Base-by-base conservation (phyloP, 2,329 filamentous ascomycete species). In the Aureobasidium sp. region DNA sequence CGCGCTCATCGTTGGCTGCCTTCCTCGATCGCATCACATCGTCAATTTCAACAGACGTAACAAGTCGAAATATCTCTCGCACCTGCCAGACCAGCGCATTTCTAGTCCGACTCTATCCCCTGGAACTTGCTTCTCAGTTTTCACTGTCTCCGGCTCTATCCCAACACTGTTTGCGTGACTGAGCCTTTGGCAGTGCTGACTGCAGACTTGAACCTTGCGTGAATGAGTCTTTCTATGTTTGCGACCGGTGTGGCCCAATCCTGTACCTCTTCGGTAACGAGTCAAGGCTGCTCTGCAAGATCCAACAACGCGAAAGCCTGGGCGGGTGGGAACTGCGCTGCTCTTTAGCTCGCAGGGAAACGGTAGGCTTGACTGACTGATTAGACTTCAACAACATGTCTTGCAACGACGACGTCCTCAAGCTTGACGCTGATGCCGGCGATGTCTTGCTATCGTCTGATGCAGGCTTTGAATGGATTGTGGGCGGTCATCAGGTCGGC, bases 281-380 rank as follows among this genome's bases (percentile, higher is more conserved):
- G 56, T 50, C 44, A 59, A 59, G 56, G 56, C 56, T 59, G 44
- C 56, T 61, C 59, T 29, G 34, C 32, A 50, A 20, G 6, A 4
- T 8, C 12, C 39, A 29, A 39, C 29, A 50, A 48, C 44, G 53
- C 32, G 17, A 51, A 61, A 61, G 59, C 59, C 59, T 61, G 59
- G 59, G 59, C 17, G 59, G 59, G 59, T 47, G 59, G 59, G 59
- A 39, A 37, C 56, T 59, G 59, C 48, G 44, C 27, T 26, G 34
- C 26, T 26, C 36, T 4, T 7, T 24, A 44, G 52, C 59, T 39
- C 32, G 57, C 59, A 59, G 59, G 59, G 59, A 20, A 44, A 52
- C 48, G 59, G 46, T 60, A 60, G 17, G 32, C 44, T 51, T 36
- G 10, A 60, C 43, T 46, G 46, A 46, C 34, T 36, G n/a, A 29